phyloP scores from a whole-genome alignment of 495 filamentous ascomycete genomes.

The Neurospora terricola region DNA sequence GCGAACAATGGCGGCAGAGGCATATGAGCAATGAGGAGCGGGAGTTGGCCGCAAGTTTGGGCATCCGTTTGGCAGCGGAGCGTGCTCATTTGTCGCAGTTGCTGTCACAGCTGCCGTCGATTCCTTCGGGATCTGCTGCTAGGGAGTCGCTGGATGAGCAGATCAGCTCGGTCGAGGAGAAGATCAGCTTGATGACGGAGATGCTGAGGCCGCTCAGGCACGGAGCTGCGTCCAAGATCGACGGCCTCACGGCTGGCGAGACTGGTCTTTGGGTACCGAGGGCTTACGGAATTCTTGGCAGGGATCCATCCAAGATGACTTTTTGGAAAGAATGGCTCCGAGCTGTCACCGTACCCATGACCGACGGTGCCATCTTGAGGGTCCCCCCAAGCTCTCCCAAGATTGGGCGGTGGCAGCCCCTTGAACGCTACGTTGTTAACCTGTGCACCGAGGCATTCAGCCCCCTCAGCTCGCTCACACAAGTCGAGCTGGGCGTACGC shows the following conservation, averaged over 20 bases:
- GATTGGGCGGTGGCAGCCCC: constrained; percentile 90
- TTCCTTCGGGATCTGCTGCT: constrained; percentile 67
- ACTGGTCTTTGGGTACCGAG: constrained; percentile 95
- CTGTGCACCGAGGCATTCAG: constrained; percentile 91
- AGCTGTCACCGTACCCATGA: constrained; percentile 90
- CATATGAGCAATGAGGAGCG: constrained; percentile 96
- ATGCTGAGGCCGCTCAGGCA: constrained; percentile 86
- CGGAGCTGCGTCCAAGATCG: constrained; percentile 91
- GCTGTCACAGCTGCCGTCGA: constrained; percentile 68
- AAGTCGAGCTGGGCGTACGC: constrained; percentile 84
- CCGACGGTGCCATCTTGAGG: constrained; percentile 69
- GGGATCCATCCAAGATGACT: constrained; percentile 69
- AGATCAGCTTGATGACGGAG: constrained; percentile 93
- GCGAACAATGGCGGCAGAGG: constrained; percentile 84
- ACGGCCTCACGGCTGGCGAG: constrained; percentile 90
- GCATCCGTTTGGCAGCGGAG: constrained; percentile 81
- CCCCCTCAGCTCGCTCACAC: constrained; percentile 85
- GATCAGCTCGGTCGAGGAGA: constrained; percentile 93
- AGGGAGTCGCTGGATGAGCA: constrained; percentile 83
- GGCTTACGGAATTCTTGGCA: constrained; percentile 85
- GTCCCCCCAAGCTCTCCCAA: constrained; percentile 82
- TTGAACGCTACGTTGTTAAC: constrained; percentile 96
- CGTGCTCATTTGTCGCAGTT: constrained; percentile 82
- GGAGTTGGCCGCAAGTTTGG: constrained; percentile 85
- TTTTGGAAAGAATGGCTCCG: constrained; percentile 99